Base-by-base conservation (phyloP, 2,329 filamentous ascomycete species). In the Claviceps capensis region DNA sequence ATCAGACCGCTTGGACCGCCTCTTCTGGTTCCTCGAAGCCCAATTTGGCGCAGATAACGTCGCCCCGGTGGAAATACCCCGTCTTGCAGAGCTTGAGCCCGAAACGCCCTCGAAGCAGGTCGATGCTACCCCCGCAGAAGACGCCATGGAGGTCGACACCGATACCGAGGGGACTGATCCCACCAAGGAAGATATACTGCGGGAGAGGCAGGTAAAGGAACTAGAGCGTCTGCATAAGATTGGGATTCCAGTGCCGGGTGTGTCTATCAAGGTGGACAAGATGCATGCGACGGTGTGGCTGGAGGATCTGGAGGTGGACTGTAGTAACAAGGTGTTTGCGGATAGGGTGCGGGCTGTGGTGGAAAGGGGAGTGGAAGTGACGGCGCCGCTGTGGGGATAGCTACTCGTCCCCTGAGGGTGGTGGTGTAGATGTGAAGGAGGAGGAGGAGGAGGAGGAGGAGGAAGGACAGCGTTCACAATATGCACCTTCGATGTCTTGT, bases 21-120 rank as follows among this genome's bases (percentile, higher is more conserved):
- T 98, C 19, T 85, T 94, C 69, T 87, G 95, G 81, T 95, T 98
- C 72, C 83, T 98, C 14, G 93, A 98, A 72, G 87, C 90, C 2
- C 93, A 98, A 66, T 98, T 98, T 63, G 93, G 93, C 55, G 75
- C 81, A 36, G 84, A 93, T 57, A 84, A 88, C 54, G 82, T 97
- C 52, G 75, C 78, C 0, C 89, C 91, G 4, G 86, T 97, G 58
- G 77, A 83, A 41, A 72, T 69, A 62, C 71, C 88, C 54, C 50
- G 48, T 13, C 45, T 53, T 30, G 14, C 34, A 17, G 17, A 42
- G 30, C 22, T 19, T 30, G 43, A 44, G 13, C 23, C 43, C 22
- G 30, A 34, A 34, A 11, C 30, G 30, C 16, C n/a, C 26, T 5
- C n/a, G 8, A 26, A 30, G 6, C 23, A 47, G 16, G n/a, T 9